Evolutionary conservation across 768 basidiomycete species (phyloP).

Genomic region (Rhizopogon sp.): DNA sequence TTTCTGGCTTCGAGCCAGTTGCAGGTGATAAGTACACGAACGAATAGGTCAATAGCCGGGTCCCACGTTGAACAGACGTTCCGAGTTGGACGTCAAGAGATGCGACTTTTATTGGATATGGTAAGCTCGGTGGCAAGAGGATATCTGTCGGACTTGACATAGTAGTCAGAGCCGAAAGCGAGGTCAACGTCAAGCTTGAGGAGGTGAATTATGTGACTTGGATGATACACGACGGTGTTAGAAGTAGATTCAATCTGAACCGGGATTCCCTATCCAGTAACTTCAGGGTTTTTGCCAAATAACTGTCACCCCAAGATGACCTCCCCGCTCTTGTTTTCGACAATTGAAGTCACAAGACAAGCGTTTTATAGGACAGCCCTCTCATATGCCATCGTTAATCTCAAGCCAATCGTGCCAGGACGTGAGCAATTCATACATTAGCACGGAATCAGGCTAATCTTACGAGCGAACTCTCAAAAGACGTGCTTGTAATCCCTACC

Average conservation of each 20-base stretch:
- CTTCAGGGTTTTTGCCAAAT: background rate
- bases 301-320: constrained; percentile 3
- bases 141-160: constrained; percentile 70
- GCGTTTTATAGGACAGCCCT: constrained; percentile 66
- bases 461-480: constrained; percentile 24
- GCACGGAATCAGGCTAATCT: background rate
- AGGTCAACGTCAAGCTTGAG: background rate
- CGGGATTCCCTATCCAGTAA: constrained; percentile 1
- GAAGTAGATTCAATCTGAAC: background rate
- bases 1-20: constrained; percentile 49
- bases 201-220: background rate
- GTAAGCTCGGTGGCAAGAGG: constrained; percentile 69
- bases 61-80: constrained; percentile 57
- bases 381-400: constrained; percentile 86
- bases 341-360: constrained; percentile 74
- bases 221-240: background rate
- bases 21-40: constrained; percentile 54
- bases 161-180: constrained; percentile 1
- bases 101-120: constrained; percentile 82
- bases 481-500: constrained; percentile 58
- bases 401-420: constrained; percentile 91
- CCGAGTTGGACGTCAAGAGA: constrained; percentile 52
- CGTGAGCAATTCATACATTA: constrained; percentile 51
- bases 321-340: constrained; percentile 58
- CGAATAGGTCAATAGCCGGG: constrained; percentile 79